Base-by-base conservation (phyloP, 1,284 basidiomycete genomes). In the Cutaneotrichosporon arboriforme region DNA sequence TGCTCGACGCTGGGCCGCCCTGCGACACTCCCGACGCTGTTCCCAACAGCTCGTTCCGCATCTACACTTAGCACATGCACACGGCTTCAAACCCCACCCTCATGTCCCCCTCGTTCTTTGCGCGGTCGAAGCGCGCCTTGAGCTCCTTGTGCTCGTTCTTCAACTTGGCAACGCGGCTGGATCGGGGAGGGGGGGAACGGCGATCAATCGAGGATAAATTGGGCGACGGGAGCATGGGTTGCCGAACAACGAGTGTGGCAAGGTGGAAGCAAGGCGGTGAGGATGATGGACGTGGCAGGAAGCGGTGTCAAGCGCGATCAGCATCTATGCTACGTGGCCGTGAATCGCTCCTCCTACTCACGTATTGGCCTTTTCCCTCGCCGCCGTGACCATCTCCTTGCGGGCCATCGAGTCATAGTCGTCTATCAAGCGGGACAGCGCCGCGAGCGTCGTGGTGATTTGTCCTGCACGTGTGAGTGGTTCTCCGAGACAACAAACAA, bases 341-440 rank as follows among this genome's bases (percentile, higher is more conserved):
- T n/a, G 4, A 5, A 21, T 12, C 23, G 12, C 20, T 15, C 22
- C 18, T 31, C 5, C 26, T 8, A 49, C 83, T 66, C 67, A 92
- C 90, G 88, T 86, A 69, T 87, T 81, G 0, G 91, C 93, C 76
- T 97, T 97, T 77, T 94, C 91, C 70, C 90, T 84, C 75, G 94
- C 94, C 38, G 87, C 85, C 63, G 89, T 90, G 49, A 94, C 88
- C 67, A 96, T 90, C 73, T 97, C 92, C 60, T 91, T 81, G 77
- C 86, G 88, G 1, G 88, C 89, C 88, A 97, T 91, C 12, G 88
- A 86, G 67, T 96, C 92, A 68, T 94, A 97, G 68, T 97, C 93
- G 64, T 96, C 91, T 59, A 96, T 84, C 51, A 93, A 90, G 52
- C 92, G 79, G 51, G 88, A 84, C 80, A 97, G 85, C 2, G 90